Evolutionary conservation across 495 filamentous ascomycete species (phyloP).

Genomic region (Thozetella sp.): DNA sequence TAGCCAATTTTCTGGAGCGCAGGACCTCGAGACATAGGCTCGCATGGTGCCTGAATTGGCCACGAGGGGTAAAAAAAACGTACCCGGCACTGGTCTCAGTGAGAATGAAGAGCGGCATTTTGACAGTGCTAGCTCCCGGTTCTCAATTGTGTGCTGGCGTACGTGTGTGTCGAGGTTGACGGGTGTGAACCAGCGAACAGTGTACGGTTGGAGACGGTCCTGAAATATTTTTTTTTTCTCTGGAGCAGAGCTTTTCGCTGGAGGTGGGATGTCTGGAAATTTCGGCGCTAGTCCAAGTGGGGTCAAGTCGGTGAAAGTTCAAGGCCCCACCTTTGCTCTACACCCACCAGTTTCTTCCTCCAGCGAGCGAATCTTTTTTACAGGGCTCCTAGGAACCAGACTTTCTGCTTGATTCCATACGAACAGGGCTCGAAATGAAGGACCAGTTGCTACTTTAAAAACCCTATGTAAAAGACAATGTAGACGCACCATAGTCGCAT

Average conservation of each 20-base stretch:
- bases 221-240: slow-evolving; percentile 3
- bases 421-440: too few relatives aligned
- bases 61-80: slow-evolving; percentile 17
- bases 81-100: slow-evolving; percentile 91
- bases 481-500: too few relatives aligned
- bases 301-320: neutral
- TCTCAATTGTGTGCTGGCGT: slow-evolving; percentile 21
- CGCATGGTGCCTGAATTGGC: neutral
- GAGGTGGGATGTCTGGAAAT: slow-evolving; percentile 3
- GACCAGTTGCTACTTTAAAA: too few relatives aligned
- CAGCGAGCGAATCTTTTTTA: too few relatives aligned
- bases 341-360: too few relatives aligned
- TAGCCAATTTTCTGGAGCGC: slow-evolving; percentile 17
- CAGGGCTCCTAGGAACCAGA: too few relatives aligned
- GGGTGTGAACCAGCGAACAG: neutral
- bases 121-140: slow-evolving; percentile 12
- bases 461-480: too few relatives aligned
- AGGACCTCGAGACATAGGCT: slow-evolving; percentile 1
- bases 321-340: neutral
- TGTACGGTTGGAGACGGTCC: neutral
- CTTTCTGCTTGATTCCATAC: too few relatives aligned
- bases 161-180: neutral
- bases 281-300: slow-evolving; percentile 7
- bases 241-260: slow-evolving; percentile 2
- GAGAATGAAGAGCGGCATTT: slow-evolving; percentile 80